Percentiles rank a stretch among this genome's conserved stretches.
phyloP scores from a whole-genome alignment of 495 filamentous ascomycete genomes.

The Glutinoglossum americanum region DNA sequence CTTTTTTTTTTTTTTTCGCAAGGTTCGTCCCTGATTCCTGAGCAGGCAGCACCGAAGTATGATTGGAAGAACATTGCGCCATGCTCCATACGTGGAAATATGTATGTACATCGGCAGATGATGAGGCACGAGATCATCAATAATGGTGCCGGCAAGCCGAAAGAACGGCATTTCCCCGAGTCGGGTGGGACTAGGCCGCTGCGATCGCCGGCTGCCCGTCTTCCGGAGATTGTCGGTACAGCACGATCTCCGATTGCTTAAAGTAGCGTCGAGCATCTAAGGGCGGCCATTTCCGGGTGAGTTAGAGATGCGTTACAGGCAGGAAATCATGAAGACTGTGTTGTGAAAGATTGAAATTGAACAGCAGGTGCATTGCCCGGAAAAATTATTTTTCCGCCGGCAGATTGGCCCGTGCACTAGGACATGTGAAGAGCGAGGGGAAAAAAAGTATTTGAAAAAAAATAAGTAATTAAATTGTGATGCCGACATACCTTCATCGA shows the following conservation, averaged over 20 bases:
- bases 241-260: constrained; percentile 97
- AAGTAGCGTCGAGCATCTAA: constrained; percentile 91
- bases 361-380: too few relatives aligned
- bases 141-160: neutral
- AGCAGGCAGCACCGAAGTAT: neutral
- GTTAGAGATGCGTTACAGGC: too few relatives aligned
- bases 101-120: neutral
- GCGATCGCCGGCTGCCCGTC: constrained; percentile 14
- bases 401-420: too few relatives aligned
- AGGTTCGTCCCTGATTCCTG: neutral
- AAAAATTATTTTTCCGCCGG: too few relatives aligned
- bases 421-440: too few relatives aligned
- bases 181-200: neutral
- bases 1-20: neutral
- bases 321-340: neutral
- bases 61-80: neutral
- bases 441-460: too few relatives aligned
- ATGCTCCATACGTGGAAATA: neutral
- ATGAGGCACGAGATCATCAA: neutral
- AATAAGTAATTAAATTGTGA: neutral
- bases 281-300: neutral
- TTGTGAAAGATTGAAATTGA: too few relatives aligned
- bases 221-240: constrained; percentile 85
- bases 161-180: neutral
- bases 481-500: constrained; percentile 70